Conservation (phyloP, 306 rosid species). For the Acacia melanoxylon region DNA sequence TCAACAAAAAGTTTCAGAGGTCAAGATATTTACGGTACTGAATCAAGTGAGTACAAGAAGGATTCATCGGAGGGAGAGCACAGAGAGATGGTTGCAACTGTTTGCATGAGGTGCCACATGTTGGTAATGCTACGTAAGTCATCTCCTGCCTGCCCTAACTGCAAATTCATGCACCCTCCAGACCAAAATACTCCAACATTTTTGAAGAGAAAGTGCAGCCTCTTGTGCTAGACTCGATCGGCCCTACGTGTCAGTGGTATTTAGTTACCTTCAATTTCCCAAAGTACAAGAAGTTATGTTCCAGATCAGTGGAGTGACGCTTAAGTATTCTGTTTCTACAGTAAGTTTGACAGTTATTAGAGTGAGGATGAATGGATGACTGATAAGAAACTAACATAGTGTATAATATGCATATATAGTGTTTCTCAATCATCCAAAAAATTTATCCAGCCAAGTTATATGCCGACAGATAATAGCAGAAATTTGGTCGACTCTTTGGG, state of each 20-base stretch:
- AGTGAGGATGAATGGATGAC: slow-evolving; percentile 22
- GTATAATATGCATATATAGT: slow-evolving; percentile 22
- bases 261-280: slow-evolving; percentile 14
- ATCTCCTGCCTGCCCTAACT: slow-evolving; percentile 90
- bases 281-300: slow-evolving; percentile 9
- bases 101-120: slow-evolving; percentile 86
- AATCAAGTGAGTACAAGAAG: slow-evolving; percentile 34
- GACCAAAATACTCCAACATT: slow-evolving; percentile 60
- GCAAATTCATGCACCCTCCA: slow-evolving; percentile 84
- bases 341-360: neutral
- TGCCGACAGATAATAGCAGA: slow-evolving; percentile 8
- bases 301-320: slow-evolving; percentile 9
- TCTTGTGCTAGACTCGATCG: slow-evolving; percentile 43
- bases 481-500: neutral
- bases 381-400: slow-evolving; percentile 27
- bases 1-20: slow-evolving; percentile 23
- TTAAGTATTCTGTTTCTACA: slow-evolving; percentile 13
- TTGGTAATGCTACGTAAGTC: slow-evolving; percentile 86
- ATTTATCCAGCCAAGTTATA: neutral
- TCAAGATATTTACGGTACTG: slow-evolving; percentile 18
- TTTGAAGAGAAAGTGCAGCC: slow-evolving; percentile 53
- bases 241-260: neutral
- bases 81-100: slow-evolving; percentile 86
- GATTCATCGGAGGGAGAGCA: slow-evolving; percentile 51
- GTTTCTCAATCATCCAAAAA: slow-evolving; percentile 26